Conservation (phyloP, 805 yeast genomes). For the Saturnispora halmiae region DNA sequence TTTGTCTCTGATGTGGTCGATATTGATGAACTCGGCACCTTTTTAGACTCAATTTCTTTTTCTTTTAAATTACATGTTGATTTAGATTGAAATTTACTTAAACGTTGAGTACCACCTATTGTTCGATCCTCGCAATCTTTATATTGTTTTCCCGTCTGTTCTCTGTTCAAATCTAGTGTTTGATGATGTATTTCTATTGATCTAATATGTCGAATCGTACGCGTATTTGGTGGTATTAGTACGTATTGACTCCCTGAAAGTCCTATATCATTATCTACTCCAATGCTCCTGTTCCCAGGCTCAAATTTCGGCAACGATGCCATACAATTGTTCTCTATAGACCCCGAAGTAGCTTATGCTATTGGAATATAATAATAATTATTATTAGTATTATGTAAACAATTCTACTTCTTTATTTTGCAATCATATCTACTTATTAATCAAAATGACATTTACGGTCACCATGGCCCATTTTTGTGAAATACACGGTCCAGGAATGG, state of each 20-base stretch:
- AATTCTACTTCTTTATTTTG: neutral
- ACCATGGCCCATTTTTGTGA: conserved; percentile 71
- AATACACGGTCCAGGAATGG: conserved; percentile 62
- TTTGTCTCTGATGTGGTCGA: no score
- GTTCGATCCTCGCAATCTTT: neutral
- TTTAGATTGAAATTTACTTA: conserved; percentile 3
- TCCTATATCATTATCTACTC: no score
- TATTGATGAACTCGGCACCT: neutral
- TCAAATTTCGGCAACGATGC: conserved; percentile 7
- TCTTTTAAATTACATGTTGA: conserved; percentile 6
- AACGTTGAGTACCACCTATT: neutral
- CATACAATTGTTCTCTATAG: neutral
- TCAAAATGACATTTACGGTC: conserved; percentile 34
- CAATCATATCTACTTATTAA: neutral
- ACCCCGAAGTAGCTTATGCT: neutral
- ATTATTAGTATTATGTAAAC: neutral
- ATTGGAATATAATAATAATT: neutral
- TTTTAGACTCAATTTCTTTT: neutral
- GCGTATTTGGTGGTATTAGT: conserved; percentile 13
- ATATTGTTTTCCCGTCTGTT: neutral
- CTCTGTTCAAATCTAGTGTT: neutral
- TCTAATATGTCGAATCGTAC: conserved; percentile 23
- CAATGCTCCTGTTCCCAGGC: no score
- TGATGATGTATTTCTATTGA: conserved; percentile 3
- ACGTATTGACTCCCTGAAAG: conserved; percentile 5